A percentile compares a stretch with the other conserved stretches of the same genome.
These are phyloP conservation scores for Pseudotsuga menziesii DNA, from an alignment of 75 land plant genomes.

Conservation along the genomic window DNA sequence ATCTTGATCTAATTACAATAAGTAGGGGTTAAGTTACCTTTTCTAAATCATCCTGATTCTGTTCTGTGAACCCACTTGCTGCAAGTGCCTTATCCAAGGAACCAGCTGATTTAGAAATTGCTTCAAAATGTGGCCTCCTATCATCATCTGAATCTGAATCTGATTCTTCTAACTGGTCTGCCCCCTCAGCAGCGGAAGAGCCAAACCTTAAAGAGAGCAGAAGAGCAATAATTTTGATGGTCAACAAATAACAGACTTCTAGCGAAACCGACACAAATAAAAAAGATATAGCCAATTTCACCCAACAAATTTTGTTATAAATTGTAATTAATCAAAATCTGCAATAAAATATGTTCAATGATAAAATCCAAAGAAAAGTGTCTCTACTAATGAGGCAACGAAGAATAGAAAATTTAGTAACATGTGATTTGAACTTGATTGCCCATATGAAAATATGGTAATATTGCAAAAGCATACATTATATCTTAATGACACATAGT, in stretches of 20 bases:
- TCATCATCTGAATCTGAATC: slow-evolving; percentile 43
- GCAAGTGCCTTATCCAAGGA: slow-evolving; percentile 83
- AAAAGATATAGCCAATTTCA: neutral
- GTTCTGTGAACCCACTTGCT: slow-evolving; percentile 91
- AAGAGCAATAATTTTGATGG: neutral
- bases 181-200: slow-evolving; percentile 10
- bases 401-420: too few relatives aligned
- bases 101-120: slow-evolving; percentile 45
- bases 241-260: neutral
- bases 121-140: slow-evolving; percentile 66
- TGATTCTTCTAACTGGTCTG: slow-evolving; percentile 28
- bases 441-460: neutral
- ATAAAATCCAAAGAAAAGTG: neutral
- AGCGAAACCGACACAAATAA: neutral
- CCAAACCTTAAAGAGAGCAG: neutral
- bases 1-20: neutral
- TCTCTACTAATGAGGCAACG: neutral
- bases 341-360: neutral
- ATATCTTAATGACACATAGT: neutral
- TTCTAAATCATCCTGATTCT: slow-evolving; percentile 76
- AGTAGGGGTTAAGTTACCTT: slow-evolving; percentile 34
- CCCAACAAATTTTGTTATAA: neutral
- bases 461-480: neutral
- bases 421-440: too few relatives aligned
- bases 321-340: neutral